Evolutionary conservation across 257 asterid species (phyloP), one percentile per base, ranked within the genome.

Genomic region (Lycium barbarum): DNA sequence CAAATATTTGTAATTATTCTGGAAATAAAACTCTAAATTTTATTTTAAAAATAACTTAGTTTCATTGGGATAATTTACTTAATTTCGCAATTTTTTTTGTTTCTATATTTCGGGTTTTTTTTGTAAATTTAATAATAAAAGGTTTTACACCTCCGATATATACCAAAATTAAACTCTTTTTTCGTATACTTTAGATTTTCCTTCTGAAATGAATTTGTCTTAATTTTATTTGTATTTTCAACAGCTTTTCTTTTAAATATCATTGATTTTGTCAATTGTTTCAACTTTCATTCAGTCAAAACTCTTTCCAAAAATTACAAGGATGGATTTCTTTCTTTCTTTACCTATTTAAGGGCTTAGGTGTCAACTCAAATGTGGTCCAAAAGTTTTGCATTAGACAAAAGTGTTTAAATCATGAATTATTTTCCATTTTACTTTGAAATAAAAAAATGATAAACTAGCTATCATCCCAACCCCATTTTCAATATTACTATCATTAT

Each of bases 331-430:
- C 15, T 71, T 71, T 58, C 65, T 59, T 59, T 43, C 22, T 35
- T 67, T 67, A 18, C 9, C 80, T 51, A 43, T 17, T 72, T 18
- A 47, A 71, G 35, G 36, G 36, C 57, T 72, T 18, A 40, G 57
- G 80, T 18, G 35, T 72, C 80, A 72, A 72, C 55, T 9, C 9
- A 72, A 71, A 71, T 43, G 36, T 71, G 79, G 79, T 71, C 79
- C 79, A 43, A 40, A 70, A 43, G 4, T 71, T 17, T 35, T 71
- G 7, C 36, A 71, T 3, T 3, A 40, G 3, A 71, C 35, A 71
- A 71, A 70, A 72, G 3, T 43, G 9, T n/a, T 72, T 45, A 9
- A 17, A 72, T 40, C 17, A 70, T 9, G 36, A 71, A 71, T 40
- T 71, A 71, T 43, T 43, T 4, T 71, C 33, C 54, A 61, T 1